A percentile compares a stretch with the other conserved stretches of the same genome.
Evolutionary conservation across 495 filamentous ascomycete species (phyloP).

Genomic region (Penicillium egyptiacum): DNA sequence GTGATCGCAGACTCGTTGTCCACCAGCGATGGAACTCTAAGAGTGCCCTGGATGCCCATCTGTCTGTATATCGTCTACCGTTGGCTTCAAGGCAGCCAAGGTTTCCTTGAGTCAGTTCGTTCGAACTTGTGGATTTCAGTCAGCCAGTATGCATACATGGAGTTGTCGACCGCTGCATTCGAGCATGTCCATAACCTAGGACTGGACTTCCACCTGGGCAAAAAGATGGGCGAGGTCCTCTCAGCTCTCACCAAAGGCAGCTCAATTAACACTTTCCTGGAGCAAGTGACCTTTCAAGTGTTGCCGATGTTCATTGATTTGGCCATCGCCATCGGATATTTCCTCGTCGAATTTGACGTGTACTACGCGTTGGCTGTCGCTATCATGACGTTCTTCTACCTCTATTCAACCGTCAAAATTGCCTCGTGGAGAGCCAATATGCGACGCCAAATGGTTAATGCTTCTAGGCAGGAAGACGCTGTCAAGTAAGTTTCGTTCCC

Average conservation of each 20-base stretch:
- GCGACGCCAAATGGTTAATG: conserved; percentile 75
- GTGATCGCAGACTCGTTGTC: background rate
- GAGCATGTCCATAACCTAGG: conserved; percentile 83
- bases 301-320: conserved; percentile 81
- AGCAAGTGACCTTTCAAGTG: conserved; percentile 78
- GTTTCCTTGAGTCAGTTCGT: conserved; percentile 51
- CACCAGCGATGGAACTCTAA: background rate
- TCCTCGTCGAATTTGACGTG: conserved; percentile 68
- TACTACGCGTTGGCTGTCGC: conserved; percentile 76
- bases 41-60: conserved; percentile 51
- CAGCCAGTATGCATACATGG: conserved; percentile 74
- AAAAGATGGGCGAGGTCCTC: conserved; percentile 81
- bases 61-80: conserved; percentile 66
- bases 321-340: conserved; percentile 72
- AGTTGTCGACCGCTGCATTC: conserved; percentile 79
- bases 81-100: conserved; percentile 73
- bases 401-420: conserved; percentile 81
- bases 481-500: conserved; percentile 52
- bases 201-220: conserved; percentile 83
- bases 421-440: conserved; percentile 75
- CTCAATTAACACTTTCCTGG: conserved; percentile 81
- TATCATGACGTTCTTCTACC: conserved; percentile 75
- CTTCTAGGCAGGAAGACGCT: conserved; percentile 77
- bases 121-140: conserved; percentile 79
- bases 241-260: conserved; percentile 81